phyloP scores from a whole-genome alignment of 257 asterid genomes.

The Catharanthus roseus region DNA sequence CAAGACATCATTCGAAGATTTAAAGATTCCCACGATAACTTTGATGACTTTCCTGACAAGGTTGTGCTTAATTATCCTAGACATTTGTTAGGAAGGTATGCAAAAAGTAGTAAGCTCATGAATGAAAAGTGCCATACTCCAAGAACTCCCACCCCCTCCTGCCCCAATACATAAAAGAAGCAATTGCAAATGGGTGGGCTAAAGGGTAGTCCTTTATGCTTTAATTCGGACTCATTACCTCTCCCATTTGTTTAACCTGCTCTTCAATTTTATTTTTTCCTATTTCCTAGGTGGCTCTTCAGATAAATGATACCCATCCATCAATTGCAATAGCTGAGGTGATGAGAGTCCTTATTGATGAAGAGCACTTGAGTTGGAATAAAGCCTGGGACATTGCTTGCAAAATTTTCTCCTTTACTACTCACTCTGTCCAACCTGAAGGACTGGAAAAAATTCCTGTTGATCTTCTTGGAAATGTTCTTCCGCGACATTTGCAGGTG shows the following conservation, averaged over 20 bases:
- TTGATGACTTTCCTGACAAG: constrained; percentile 47
- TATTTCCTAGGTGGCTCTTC: constrained; percentile 40
- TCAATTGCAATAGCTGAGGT: constrained; percentile 46
- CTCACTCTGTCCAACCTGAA: constrained; percentile 41
- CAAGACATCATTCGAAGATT: constrained; percentile 43
- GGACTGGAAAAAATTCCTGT: constrained; percentile 48
- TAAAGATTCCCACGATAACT: constrained; percentile 35
- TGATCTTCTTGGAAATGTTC: constrained; percentile 46
- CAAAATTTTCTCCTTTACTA: constrained; percentile 39
- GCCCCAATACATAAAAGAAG: background rate
- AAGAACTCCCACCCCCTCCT: background rate
- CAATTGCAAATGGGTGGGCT: background rate
- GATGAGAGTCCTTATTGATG: constrained; percentile 47
- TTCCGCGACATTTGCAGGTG: constrained; percentile 47
- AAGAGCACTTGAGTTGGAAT: constrained; percentile 38
- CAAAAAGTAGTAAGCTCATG: background rate
- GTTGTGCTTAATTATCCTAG: constrained; percentile 15
- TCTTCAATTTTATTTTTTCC: background rate
- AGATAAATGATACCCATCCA: constrained; percentile 52
- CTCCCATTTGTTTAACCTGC: constrained; percentile 3
- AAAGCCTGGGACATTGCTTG: constrained; percentile 42
- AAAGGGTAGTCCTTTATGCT: background rate
- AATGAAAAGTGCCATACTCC: background rate
- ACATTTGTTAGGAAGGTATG: background rate
- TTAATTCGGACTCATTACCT: background rate